These are phyloP conservation scores for Coix lacrymajobi DNA, from an alignment of 176 grass and related monocot genomes.

Conservation along the genomic window DNA sequence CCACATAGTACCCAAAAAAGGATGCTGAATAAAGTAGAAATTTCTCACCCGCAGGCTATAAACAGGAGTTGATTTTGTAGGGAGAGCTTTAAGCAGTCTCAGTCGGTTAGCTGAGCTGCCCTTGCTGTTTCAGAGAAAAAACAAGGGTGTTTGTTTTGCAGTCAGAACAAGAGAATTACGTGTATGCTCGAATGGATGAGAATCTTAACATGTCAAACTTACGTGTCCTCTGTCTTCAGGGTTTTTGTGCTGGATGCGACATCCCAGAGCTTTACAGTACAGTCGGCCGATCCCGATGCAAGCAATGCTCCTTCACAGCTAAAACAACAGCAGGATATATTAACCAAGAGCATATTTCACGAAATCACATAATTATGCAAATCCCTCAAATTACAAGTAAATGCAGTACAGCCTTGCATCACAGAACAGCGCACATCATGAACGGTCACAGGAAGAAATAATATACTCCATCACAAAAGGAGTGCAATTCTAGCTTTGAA, in stretches of 20 bases:
- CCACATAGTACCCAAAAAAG: neutral
- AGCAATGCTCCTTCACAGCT: constrained; percentile 93
- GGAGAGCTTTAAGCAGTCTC: constrained; percentile 77
- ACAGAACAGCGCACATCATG: neutral
- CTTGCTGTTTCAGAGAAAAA: constrained; percentile 55
- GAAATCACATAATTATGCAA: neutral
- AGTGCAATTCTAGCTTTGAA: neutral
- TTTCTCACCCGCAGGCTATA: constrained; percentile 68
- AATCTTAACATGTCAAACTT: constrained; percentile 14
- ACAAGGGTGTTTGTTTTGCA: constrained; percentile 1
- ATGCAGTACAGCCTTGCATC: neutral
- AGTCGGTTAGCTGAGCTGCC: constrained; percentile 50
- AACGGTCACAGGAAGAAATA: neutral
- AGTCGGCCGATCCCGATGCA: constrained; percentile 92
- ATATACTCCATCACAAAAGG: neutral
- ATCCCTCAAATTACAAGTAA: neutral
- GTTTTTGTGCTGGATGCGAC: constrained; percentile 69
- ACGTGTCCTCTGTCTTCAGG: constrained; percentile 76
- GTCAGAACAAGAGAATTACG: neutral
- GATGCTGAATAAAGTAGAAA: neutral
- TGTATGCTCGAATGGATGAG: neutral
- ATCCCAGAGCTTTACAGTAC: constrained; percentile 96
- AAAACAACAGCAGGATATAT: constrained; percentile 1
- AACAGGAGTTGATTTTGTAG: constrained; percentile 90
- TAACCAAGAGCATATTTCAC: neutral